These are phyloP conservation scores for Nephelium lappaceum DNA, from an alignment of 345 rosid species.

Conservation along the genomic window DNA sequence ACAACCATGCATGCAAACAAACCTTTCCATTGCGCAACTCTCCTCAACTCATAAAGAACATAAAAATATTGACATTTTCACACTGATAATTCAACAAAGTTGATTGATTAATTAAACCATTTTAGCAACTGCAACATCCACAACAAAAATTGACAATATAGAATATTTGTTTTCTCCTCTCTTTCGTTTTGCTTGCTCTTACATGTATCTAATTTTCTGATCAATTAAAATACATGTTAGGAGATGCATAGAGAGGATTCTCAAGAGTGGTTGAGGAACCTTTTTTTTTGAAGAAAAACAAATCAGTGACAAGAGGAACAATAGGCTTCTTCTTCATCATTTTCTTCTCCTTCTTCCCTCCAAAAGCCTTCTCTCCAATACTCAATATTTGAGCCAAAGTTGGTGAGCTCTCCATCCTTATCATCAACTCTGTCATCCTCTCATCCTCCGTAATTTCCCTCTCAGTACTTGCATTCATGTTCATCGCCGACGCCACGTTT, in stretches of 20 bases:
- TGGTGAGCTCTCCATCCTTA: slow-evolving; percentile 48
- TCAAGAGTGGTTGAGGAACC: slow-evolving; percentile 23
- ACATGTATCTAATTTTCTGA: neutral
- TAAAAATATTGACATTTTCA: no score
- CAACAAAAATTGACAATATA: neutral
- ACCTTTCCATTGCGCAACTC: no score
- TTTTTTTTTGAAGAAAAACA: slow-evolving; percentile 57
- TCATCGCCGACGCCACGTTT: slow-evolving; percentile 27
- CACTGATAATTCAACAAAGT: no score
- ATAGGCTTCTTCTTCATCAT: slow-evolving; percentile 75
- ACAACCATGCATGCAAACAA: no score
- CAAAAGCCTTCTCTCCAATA: slow-evolving; percentile 36
- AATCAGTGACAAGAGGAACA: slow-evolving; percentile 72
- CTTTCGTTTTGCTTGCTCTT: no score
- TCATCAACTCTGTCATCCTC: slow-evolving; percentile 45
- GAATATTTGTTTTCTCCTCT: neutral
- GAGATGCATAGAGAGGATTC: slow-evolving; percentile 48
- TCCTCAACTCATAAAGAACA: no score
- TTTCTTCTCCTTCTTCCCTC: slow-evolving; percentile 33
- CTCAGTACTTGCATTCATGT: slow-evolving; percentile 16
- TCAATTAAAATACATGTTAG: slow-evolving; percentile 37
- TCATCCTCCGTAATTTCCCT: slow-evolving; percentile 36
- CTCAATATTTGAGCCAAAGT: slow-evolving; percentile 68
- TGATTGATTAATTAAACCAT: neutral
- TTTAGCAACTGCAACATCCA: neutral